Conservation (phyloP, 345 rosid genomes). For the Populus euphratica region DNA sequence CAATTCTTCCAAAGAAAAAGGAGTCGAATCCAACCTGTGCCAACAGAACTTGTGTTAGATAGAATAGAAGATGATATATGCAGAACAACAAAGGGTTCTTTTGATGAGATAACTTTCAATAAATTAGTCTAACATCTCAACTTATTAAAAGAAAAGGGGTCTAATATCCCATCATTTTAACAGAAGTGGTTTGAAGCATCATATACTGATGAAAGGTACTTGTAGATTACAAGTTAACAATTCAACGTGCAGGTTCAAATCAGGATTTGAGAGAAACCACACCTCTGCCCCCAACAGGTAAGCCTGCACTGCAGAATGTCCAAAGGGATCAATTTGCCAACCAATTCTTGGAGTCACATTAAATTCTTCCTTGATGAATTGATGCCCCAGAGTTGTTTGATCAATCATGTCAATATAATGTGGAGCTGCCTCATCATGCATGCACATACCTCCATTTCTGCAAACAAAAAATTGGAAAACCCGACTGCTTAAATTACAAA, state of each 20-base stretch:
- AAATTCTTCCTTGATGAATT: slow-evolving; percentile 42
- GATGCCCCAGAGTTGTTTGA: slow-evolving; percentile 55
- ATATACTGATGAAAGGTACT: neutral
- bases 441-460: slow-evolving; percentile 58
- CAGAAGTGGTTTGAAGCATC: no score
- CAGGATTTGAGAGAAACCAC: neutral
- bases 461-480: slow-evolving; percentile 10
- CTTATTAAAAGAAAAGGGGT: neutral
- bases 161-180: neutral
- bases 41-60: slow-evolving; percentile 7
- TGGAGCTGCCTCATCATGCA: slow-evolving; percentile 48
- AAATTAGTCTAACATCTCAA: neutral
- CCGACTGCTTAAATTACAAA: slow-evolving; percentile 1
- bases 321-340: slow-evolving; percentile 59
- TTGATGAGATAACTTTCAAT: neutral
- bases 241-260: neutral
- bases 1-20: slow-evolving; percentile 46
- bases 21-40: slow-evolving; percentile 57
- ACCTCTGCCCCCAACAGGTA: slow-evolving; percentile 53
- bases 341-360: slow-evolving; percentile 52
- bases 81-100: neutral
- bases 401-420: slow-evolving; percentile 57
- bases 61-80: neutral
- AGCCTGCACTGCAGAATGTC: slow-evolving; percentile 56
- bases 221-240: neutral